Conservation (phyloP, 2,329 filamentous ascomycete genomes). For the Exophiala viscosa region DNA sequence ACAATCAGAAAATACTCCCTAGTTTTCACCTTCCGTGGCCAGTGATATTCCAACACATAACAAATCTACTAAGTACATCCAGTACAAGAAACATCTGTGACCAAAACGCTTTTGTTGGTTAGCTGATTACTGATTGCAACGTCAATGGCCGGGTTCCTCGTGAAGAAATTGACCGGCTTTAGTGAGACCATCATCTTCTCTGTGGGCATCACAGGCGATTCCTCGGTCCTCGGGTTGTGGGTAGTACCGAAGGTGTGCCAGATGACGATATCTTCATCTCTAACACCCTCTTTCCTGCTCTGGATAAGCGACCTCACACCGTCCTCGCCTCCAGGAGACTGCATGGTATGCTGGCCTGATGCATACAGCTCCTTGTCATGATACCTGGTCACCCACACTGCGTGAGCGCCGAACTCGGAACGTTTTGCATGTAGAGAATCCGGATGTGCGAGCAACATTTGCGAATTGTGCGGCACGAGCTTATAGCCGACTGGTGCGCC, state of each 20-base stretch:
- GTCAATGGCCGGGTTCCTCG: conserved; percentile 46
- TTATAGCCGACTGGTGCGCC: conserved; percentile 51
- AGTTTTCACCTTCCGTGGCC: too few species aligned
- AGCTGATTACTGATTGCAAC: conserved; percentile 38
- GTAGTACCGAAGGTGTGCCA: conserved; percentile 47
- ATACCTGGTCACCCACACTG: conserved; percentile 55
- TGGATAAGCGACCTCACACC: conserved; percentile 40
- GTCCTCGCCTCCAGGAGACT: conserved; percentile 39
- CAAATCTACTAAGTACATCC: too few species aligned
- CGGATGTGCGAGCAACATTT: conserved; percentile 48
- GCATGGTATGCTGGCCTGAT: conserved; percentile 51
- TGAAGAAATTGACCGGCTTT: conserved; percentile 49
- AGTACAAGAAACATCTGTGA: too few species aligned
- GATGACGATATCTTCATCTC: conserved; percentile 43
- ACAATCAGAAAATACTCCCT: too few species aligned
- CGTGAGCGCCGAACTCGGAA: conserved; percentile 51
- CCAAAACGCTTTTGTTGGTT: conserved; percentile 31
- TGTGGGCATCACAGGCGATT: conserved; percentile 64
- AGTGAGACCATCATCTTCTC: conserved; percentile 49
- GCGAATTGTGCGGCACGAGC: conserved; percentile 45
- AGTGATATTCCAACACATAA: too few species aligned
- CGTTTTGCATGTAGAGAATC: conserved; percentile 45
- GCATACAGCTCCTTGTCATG: conserved; percentile 52
- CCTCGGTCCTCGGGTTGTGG: conserved; percentile 43
- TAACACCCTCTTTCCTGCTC: conserved; percentile 36